Percentiles rank a stretch among this genome's conserved stretches.
Conservation (phyloP, 306 rosid species). For the Cicer chorassanicum region DNA sequence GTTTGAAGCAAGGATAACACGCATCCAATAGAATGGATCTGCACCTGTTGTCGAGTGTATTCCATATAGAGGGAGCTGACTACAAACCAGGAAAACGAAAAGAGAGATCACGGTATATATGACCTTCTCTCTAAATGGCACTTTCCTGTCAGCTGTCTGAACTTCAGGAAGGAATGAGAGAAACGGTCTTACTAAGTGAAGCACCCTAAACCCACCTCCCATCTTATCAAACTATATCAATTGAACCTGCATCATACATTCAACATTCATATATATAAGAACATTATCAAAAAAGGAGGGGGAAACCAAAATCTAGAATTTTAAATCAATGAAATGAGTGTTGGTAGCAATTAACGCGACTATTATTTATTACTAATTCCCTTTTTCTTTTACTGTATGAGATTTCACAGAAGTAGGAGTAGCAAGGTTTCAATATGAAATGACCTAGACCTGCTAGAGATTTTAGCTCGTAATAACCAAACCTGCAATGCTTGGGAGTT, state of each 20-base stretch:
- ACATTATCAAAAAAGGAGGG: background rate
- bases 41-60: slow-evolving; percentile 96
- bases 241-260: slow-evolving; percentile 51
- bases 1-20: slow-evolving; percentile 89
- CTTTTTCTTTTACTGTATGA: background rate
- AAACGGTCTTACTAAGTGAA: slow-evolving; percentile 91
- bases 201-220: slow-evolving; percentile 98
- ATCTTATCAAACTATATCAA: slow-evolving; percentile 54
- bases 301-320: background rate
- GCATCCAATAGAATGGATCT: slow-evolving; percentile 98
- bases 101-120: slow-evolving; percentile 88
- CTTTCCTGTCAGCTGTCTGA: slow-evolving; percentile 86
- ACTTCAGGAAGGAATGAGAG: slow-evolving; percentile 92
- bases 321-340: slow-evolving; percentile 16
- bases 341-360: background rate
- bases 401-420: background rate
- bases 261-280: slow-evolving; percentile 30
- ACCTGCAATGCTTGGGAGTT: background rate
- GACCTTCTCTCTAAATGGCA: slow-evolving; percentile 94
- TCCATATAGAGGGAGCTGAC: slow-evolving; percentile 95
- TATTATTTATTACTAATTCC: background rate
- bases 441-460: slow-evolving; percentile 6
- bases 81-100: slow-evolving; percentile 88
- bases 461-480: background rate
- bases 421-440: slow-evolving; percentile 15